Evolutionary conservation across 2,329 filamentous ascomycete species (phyloP), one percentile per base, ranked within the genome.

Genomic region (Neofusicoccum sp.): DNA sequence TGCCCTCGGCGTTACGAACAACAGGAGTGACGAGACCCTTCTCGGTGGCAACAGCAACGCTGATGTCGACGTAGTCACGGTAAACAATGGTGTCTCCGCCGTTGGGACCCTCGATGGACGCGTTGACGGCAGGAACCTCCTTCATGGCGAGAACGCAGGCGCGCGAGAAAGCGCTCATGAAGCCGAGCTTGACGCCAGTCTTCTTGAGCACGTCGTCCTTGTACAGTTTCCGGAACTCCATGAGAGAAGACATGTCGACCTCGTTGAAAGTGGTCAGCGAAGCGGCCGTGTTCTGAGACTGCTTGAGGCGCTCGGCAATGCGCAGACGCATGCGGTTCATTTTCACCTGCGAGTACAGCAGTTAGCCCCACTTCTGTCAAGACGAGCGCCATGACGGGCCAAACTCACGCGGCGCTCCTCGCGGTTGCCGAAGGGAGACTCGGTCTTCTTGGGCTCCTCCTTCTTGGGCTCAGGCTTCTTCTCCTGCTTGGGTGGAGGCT

Each of bases 241-340:
- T 97, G 56, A 99, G 84, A 28, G 90, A 92, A 36, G 94, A 96
- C 95, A 99, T 99, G 78, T 99, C 95, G 66, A 99, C 95, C 80
- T 98, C 94, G 79, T 99, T 97, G 85, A 99, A 99, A 31, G 95
- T 99, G 52, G 95, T 98, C 60, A 99, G 84, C 3, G 95, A 97
- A 48, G 95, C 95, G 56, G 95, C 94, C 1, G 95, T 98, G 82
- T 99, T 99, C 77, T 99, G 95, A 22, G 95, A 98, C 78, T 99
- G 95, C 87, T 99, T 99, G 68, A 99, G 86, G 70, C 95, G 93
- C 83, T 99, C 95, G 56, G 95, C 92, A 70, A 98, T 99, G 66
- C 95, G 89, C 66, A 98, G 87, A 68, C 95, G 93, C 95, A 99
- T 99, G 68, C 95, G 92, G 84, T 98, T 98, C 95, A 99, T 99